Base-by-base conservation (phyloP, 2,329 filamentous ascomycete genomes). In the Lasiodiplodia sp. region DNA sequence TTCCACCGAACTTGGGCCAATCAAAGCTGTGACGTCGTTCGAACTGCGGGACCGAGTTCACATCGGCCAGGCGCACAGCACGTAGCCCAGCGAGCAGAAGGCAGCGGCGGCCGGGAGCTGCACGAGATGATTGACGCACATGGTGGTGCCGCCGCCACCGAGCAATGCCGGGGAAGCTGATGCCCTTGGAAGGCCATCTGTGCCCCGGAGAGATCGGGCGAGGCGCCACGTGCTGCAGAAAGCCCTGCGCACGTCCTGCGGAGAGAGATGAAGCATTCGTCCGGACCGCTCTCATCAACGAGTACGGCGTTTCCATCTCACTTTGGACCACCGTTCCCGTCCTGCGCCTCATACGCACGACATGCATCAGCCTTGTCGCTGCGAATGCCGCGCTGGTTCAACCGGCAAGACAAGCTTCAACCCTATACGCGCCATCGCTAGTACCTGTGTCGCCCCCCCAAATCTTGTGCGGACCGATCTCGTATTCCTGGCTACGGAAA, bases 231-330 rank as follows among this genome's bases (percentile, higher is more conserved):
- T 63, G 58, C 58, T 47, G 55, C 55, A 38, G 55, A 18, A 21
- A 63, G 23, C 28, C 58, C 40, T 49, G 58, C 58, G 58, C 58
- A 49, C 58, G 40, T 60, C 25, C 57, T 60, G 57, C 57, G 57
- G 57, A 60, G 57, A 60, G 57, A 60, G 38, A 37, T 63, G 44
- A 63, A 37, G 40, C 58, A 49, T 47, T 60, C 57, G 37, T 60
- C 57, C 38, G 57, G 38, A 38, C 57, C 7, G 56, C 38, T 12
- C 34, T 57, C 31, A 34, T 34, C 34, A 21, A 23, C 14, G 55
- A 37, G 55, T 31, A 57, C 55, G 16, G 34, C 18, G 57, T 28
- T 14, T 56, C 37, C 34, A 58, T 58, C 57, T 47, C 57, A 47
- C 57, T 60, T 18, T 60, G 38, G 23, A 31, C 38, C 14, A 38